Evolutionary conservation across 179 eudicot genomes (phyloP), one percentile per base, ranked within the genome.

Genomic region (Nepenthes alata): DNA sequence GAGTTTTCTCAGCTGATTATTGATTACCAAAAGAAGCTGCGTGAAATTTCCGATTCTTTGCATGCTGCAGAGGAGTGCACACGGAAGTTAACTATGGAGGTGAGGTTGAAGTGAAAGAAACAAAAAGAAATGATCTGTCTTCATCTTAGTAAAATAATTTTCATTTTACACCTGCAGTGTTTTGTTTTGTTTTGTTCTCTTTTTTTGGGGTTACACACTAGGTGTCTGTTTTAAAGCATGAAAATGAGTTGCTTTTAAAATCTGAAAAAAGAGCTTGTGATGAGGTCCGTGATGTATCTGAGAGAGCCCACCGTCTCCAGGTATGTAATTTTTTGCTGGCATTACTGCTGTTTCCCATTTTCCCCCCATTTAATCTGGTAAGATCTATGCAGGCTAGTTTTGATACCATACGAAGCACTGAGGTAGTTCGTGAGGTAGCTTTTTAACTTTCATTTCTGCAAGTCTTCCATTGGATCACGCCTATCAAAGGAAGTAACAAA

Each of bases 181-280:
- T 15, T 51, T 25, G 36, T 8, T 36, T 1, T 25, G 53, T 1
- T 44, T 14, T 55, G 38, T 56, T 35, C 14, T 16, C 1, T 25
- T 25, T 25, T 25, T 25, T 25, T 25, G 25, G 25, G 25, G 45
- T 7, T 41, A 41, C 48, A 47, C 56, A 47, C n/a, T 67, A 83
- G 88, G 80, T 82, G 6, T 85, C 99, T 64, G 67, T 87, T 64
- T 56, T 90, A 63, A 90, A 77, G 72, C 74, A 78, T 67, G 99
- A 87, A 71, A 94, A 94, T 55, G 96, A 85, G 63, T 78, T 91
- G 73, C 79, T 90, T 62, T 37, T 73, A 38, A 81, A 81, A 58
- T 78, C 97, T 2, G 99, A 94, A 76, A 90, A 83, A 78, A 80
- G 97, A 75, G 97, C 97, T 63, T 77, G 57, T 37, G 95, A 84